A percentile compares a stretch with the other conserved stretches of the same genome.
Conservation (phyloP, 805 yeast genomes). For the Wickerhamomyces queroliae region DNA sequence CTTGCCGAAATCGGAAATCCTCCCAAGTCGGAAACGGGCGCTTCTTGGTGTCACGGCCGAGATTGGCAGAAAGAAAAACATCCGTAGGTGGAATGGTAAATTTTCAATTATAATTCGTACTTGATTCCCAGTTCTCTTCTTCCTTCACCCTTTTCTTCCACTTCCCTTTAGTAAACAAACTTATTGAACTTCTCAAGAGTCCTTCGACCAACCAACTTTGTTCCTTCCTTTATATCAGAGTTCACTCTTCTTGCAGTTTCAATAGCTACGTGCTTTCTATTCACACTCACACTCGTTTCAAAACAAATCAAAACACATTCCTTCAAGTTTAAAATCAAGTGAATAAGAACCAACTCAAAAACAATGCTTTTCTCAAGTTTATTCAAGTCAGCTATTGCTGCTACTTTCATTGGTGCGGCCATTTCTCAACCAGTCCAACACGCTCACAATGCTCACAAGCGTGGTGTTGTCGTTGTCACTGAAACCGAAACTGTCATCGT, state of each 20-base stretch:
- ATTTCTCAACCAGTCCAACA: constrained; percentile 59
- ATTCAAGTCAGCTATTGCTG: constrained; percentile 29
- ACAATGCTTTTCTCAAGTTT: constrained; percentile 47
- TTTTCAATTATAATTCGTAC: no score
- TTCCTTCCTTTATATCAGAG: constrained; percentile 28
- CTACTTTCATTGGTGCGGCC: constrained; percentile 45
- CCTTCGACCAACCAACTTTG: constrained; percentile 18
- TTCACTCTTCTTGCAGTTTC: constrained; percentile 10
- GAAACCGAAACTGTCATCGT: constrained; percentile 45
- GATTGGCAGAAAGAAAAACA: no score
- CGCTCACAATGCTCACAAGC: constrained; percentile 54
- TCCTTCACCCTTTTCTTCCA: background rate
- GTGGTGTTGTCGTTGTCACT: constrained; percentile 45
- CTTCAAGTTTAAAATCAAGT: background rate
- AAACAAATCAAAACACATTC: background rate
- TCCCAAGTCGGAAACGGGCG: no score
- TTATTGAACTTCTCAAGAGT: background rate
- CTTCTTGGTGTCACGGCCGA: no score
- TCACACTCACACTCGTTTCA: constrained; percentile 1
- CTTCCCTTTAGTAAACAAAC: background rate
- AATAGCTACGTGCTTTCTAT: constrained; percentile 4
- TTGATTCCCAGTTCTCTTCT: background rate
- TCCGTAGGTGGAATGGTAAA: no score
- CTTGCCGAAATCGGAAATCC: no score
- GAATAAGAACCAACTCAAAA: constrained; percentile 2